Percentiles rank a stretch among this genome's conserved stretches.
Conservation (phyloP, 2,329 filamentous ascomycete species). For the Dothidotthia symphoricarpi region DNA sequence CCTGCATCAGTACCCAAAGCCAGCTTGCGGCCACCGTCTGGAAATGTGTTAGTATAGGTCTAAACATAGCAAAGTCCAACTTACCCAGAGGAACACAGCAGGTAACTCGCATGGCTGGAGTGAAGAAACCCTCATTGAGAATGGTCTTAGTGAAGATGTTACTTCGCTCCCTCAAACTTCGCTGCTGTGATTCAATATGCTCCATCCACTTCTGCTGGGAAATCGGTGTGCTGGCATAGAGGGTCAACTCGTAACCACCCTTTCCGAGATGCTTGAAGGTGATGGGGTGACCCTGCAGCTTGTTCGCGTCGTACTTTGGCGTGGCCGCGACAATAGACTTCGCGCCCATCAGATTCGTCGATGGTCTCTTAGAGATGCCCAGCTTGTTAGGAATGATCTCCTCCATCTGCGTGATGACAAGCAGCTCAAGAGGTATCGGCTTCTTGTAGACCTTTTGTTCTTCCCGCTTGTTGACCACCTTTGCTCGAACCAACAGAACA, state of each 20-base stretch:
- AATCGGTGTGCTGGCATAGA: constrained; percentile 82
- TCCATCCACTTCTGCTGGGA: constrained; percentile 96
- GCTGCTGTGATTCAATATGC: constrained; percentile 87
- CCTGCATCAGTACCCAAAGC: constrained; percentile 93
- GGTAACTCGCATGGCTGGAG: constrained; percentile 83
- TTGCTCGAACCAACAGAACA: constrained; percentile 84
- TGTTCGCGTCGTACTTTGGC: constrained; percentile 35
- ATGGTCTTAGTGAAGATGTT: constrained; percentile 68
- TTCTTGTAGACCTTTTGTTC: constrained; percentile 94
- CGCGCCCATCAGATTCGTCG: constrained; percentile 67
- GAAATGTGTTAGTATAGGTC: constrained; percentile 21
- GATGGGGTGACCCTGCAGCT: constrained; percentile 83
- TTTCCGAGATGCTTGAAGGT: constrained; percentile 96
- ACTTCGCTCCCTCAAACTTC: constrained; percentile 73
- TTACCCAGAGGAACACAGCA: constrained; percentile 88
- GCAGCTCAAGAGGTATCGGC: constrained; percentile 88
- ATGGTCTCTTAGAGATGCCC: constrained; percentile 80
- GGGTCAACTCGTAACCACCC: constrained; percentile 86
- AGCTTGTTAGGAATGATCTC: constrained; percentile 75
- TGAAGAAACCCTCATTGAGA: constrained; percentile 86
- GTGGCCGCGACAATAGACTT: constrained; percentile 52
- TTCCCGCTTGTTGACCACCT: constrained; percentile 88
- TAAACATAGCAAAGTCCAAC: constrained; percentile 32
- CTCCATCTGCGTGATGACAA: constrained; percentile 96
- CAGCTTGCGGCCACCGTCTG: constrained; percentile 90